Conservation (phyloP, 1,284 basidiomycete genomes). For the Neotropicomus parvogracilis region DNA sequence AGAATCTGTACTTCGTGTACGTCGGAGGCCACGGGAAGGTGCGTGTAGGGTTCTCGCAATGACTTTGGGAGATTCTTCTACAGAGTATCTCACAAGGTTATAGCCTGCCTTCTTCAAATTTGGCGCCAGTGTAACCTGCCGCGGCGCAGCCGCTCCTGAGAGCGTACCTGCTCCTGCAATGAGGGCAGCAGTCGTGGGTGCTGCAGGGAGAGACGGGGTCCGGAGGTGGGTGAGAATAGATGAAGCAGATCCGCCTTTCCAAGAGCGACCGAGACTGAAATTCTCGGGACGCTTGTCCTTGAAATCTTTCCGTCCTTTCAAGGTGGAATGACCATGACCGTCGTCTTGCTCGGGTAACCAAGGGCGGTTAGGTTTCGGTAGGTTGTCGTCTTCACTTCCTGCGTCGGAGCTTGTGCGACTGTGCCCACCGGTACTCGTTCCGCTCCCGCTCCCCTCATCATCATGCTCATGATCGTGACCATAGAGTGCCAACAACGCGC, state of each 20-base stretch:
- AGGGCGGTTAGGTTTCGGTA: conserved; percentile 19
- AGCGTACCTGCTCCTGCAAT: conserved; percentile 62
- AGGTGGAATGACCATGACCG: background rate
- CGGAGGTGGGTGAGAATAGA: conserved; percentile 24
- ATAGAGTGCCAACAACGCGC: conserved; percentile 52
- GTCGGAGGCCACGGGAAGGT: conserved; percentile 7
- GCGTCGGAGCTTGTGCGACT: conserved; percentile 24
- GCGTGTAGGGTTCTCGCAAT: conserved; percentile 1
- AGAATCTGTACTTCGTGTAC: conserved; percentile 13
- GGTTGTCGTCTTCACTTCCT: conserved; percentile 20
- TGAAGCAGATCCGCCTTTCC: conserved; percentile 24
- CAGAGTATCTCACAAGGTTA: conserved; percentile 50
- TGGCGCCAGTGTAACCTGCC: conserved; percentile 50
- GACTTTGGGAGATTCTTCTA: conserved; percentile 10
- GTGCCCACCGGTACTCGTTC: conserved; percentile 23
- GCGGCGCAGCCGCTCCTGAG: conserved; percentile 51
- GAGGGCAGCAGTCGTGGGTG: conserved; percentile 39
- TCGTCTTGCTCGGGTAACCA: conserved; percentile 20
- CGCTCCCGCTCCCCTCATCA: conserved; percentile 25
- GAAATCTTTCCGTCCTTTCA: background rate
- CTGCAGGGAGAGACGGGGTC: conserved; percentile 18
- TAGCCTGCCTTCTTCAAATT: conserved; percentile 55
- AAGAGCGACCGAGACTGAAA: conserved; percentile 19
- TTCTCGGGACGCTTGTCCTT: conserved; percentile 10
- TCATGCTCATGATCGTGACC: conserved; percentile 38